Evolutionary conservation across 305 asterid genomes (phyloP).

Genomic region (Caryopteris hybrid): DNA sequence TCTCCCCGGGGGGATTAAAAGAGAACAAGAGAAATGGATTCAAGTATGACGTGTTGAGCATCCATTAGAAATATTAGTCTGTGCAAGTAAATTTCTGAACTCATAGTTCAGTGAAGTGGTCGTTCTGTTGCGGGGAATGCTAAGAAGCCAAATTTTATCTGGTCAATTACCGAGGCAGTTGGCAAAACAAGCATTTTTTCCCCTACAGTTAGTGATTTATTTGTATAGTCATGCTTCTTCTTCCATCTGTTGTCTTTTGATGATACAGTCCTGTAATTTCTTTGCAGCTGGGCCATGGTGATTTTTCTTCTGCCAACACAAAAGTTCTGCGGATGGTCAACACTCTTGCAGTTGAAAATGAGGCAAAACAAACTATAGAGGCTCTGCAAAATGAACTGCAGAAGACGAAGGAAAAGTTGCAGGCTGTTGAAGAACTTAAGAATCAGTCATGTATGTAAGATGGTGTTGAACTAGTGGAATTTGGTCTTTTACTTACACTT

Average conservation of each 20-base stretch:
- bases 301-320: constrained; percentile 85
- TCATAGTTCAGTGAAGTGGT: background rate
- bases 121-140: background rate
- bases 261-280: constrained; percentile 12
- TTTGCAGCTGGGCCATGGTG: constrained; percentile 93
- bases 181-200: background rate
- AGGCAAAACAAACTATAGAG: constrained; percentile 94
- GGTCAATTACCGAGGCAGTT: background rate
- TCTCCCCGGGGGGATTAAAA: too few species aligned
- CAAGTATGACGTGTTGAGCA: too few species aligned
- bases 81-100: constrained; percentile 9
- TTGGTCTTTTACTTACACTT: constrained; percentile 8
- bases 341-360: constrained; percentile 83
- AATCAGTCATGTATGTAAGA: constrained; percentile 70
- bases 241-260: background rate
- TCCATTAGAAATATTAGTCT: background rate
- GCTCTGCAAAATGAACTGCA: constrained; percentile 90
- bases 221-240: background rate
- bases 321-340: constrained; percentile 94
- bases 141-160: background rate
- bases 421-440: constrained; percentile 91
- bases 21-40: too few species aligned
- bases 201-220: background rate
- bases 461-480: constrained; percentile 3
- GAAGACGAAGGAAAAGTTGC: constrained; percentile 85